Evolutionary conservation across 169 alveolate genomes (phyloP).

Genomic region (Plasmodium chabaudi): DNA sequence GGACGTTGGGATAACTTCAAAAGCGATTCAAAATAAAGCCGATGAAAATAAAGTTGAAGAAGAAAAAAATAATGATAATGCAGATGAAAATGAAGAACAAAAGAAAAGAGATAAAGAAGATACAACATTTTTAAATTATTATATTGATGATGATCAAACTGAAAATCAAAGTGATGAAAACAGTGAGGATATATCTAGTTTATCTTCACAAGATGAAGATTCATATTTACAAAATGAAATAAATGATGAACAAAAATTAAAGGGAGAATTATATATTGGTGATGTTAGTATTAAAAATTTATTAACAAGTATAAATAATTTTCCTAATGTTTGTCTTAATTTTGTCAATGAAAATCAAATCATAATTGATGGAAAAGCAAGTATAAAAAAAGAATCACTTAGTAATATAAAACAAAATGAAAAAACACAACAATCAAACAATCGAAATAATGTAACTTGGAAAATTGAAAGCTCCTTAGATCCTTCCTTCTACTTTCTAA

Average conservation of each 20-base stretch:
- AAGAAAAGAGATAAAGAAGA: constrained; percentile 4
- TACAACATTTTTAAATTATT: constrained; percentile 9
- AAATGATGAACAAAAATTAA: constrained; percentile 20
- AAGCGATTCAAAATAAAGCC: not conserved
- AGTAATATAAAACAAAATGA: not conserved
- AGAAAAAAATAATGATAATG: not conserved
- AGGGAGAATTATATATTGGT: constrained; percentile 62
- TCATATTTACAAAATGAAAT: not conserved
- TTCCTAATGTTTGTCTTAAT: constrained; percentile 23
- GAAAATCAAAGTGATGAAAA: not conserved
- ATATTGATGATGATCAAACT: not conserved
- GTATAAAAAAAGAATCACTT: constrained; percentile 25
- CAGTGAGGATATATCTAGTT: not conserved
- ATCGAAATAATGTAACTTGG: constrained; percentile 28
- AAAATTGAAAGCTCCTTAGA: constrained; percentile 54
- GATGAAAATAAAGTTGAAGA: not conserved
- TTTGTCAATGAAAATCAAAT: constrained; percentile 36
- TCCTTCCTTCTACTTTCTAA: constrained; percentile 51
- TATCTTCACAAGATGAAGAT: constrained; percentile 17
- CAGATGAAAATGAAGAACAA: not conserved
- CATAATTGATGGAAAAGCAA: constrained; percentile 51
- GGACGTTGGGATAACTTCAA: not conserved
- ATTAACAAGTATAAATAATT: constrained; percentile 3
- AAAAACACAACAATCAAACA: not conserved
- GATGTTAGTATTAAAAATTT: constrained; percentile 49